A percentile compares a stretch with the other conserved stretches of the same genome.
Evolutionary conservation across 2,329 filamentous ascomycete genomes (phyloP).

Genomic region (Aspergillus japonicus): DNA sequence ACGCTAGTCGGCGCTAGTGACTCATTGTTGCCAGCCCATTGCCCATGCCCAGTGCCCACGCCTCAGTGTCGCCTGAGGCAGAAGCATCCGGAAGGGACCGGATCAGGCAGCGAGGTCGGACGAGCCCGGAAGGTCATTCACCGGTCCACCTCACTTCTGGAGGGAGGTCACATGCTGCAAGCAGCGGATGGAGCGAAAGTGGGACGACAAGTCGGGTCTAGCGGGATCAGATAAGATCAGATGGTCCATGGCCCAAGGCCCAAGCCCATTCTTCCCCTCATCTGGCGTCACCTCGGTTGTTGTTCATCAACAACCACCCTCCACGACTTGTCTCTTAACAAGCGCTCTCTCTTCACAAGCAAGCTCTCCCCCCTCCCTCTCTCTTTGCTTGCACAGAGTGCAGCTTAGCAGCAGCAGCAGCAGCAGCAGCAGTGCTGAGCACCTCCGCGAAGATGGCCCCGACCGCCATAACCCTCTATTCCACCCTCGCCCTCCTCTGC

Average conservation of each 20-base stretch:
- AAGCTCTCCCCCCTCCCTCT: too few relatives aligned
- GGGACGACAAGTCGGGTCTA: slow-evolving; percentile 4
- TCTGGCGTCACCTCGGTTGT: not conserved
- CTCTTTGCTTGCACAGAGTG: too few relatives aligned
- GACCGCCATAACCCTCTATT: too few relatives aligned
- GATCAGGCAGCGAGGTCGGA: not conserved
- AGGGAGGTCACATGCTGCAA: not conserved
- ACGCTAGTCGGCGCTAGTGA: not conserved
- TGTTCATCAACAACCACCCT: too few relatives aligned
- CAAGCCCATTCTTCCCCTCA: slow-evolving; percentile 8
- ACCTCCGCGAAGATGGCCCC: too few relatives aligned
- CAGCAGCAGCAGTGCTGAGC: too few relatives aligned
- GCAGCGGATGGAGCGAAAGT: not conserved
- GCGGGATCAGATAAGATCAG: slow-evolving; percentile 39
- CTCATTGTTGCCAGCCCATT: not conserved
- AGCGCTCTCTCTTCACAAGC: too few relatives aligned
- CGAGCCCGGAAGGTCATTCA: not conserved
- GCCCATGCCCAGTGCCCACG: not conserved
- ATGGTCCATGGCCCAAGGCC: not conserved
- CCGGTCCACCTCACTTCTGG: not conserved
- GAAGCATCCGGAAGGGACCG: not conserved
- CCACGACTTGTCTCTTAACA: too few relatives aligned
- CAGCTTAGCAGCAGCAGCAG: too few relatives aligned
- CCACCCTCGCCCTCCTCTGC: too few relatives aligned
- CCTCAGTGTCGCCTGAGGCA: not conserved